Conservation (phyloP, 139 green algal species). For the Chloropicon primus region DNA sequence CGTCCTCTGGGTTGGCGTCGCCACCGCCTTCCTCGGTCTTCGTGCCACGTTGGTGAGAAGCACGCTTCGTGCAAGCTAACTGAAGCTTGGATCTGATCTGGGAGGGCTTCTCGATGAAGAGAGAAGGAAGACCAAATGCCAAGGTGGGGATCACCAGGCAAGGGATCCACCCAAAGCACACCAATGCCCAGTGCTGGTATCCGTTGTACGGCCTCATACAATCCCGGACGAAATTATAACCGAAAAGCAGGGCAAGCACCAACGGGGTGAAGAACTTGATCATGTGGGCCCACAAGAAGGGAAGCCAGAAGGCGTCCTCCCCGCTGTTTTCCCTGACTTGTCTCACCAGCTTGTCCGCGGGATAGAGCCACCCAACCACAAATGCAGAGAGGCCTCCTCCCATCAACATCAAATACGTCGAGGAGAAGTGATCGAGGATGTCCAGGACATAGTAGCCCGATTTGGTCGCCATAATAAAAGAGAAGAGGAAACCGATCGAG, state of each 20-base stretch:
- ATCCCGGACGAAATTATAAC: not conserved
- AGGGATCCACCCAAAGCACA: not conserved
- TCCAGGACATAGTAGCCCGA: not conserved
- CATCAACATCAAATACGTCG: not conserved
- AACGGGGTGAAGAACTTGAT: not conserved
- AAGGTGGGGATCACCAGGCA: not conserved
- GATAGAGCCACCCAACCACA: not conserved
- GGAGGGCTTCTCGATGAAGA: not conserved
- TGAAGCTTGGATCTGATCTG: too few relatives aligned
- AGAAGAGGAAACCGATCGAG: not conserved
- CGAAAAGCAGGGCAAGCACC: not conserved
- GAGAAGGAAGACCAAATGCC: not conserved
- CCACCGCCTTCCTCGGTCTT: too few relatives aligned
- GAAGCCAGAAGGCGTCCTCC: not conserved
- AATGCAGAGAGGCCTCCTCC: not conserved
- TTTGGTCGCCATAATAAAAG: not conserved
- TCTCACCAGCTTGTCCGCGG: not conserved
- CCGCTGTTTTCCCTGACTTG: not conserved
- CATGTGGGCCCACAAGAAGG: not conserved
- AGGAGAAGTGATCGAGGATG: not conserved
- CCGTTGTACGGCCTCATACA: not conserved
- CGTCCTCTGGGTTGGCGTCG: too few relatives aligned
- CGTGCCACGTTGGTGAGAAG: too few relatives aligned
- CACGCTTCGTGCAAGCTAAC: too few relatives aligned
- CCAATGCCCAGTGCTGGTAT: not conserved